Conservation (phyloP, 352 stramenopile species). For the Albugo laibachii region DNA sequence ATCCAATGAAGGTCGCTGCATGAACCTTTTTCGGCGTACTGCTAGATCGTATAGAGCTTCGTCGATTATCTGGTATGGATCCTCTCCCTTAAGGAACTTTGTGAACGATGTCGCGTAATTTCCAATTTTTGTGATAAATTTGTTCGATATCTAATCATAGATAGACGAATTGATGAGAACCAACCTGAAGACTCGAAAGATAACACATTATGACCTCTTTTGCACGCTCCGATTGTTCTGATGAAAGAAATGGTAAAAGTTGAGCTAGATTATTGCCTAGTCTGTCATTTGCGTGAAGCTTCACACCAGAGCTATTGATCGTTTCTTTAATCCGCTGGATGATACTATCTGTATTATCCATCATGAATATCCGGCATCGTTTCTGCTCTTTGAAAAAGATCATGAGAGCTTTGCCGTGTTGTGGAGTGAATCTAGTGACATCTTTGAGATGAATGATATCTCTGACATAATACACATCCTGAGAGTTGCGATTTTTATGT, state of each 20-base stretch:
- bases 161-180: not conserved
- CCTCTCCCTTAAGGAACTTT: conserved; percentile 40
- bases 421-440: conserved; percentile 51
- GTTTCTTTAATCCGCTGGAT: conserved; percentile 44
- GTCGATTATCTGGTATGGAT: conserved; percentile 2
- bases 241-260: conserved; percentile 40
- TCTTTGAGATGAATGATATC: conserved; percentile 44
- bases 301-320: too few species aligned
- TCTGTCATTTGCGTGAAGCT: too few species aligned
- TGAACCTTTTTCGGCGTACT: too few species aligned
- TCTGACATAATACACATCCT: conserved; percentile 19
- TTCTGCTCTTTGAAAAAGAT: conserved; percentile 57
- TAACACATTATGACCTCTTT: conserved; percentile 22
- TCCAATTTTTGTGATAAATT: conserved; percentile 51
- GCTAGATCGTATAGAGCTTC: too few species aligned
- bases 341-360: conserved; percentile 46
- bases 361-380: conserved; percentile 51
- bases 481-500: too few species aligned
- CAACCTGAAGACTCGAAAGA: not conserved
- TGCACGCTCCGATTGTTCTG: conserved; percentile 46
- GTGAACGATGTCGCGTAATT: conserved; percentile 41
- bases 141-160: conserved; percentile 26
- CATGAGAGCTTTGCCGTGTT: conserved; percentile 52
- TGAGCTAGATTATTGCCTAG: conserved; percentile 14
- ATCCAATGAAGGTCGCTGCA: too few species aligned